These are phyloP conservation scores for Globisporangium parvum DNA, from an alignment of 352 stramenopile genomes.

Conservation along the genomic window DNA sequence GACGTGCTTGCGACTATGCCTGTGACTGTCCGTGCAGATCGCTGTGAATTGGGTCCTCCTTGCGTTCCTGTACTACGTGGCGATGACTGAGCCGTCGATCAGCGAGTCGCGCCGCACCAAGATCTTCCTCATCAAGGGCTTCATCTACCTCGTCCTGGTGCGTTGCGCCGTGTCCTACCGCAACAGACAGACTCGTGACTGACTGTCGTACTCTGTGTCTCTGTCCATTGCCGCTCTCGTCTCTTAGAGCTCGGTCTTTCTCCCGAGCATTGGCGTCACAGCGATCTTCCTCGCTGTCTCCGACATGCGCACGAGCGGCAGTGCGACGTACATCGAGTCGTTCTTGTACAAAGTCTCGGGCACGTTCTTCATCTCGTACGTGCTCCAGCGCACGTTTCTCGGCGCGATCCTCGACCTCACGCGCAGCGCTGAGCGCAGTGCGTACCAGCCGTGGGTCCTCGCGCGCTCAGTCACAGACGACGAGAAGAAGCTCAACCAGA, in stretches of 20 bases:
- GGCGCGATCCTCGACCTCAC: slow-evolving; percentile 69
- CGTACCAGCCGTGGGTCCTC: slow-evolving; percentile 63
- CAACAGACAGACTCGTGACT: too few relatives aligned
- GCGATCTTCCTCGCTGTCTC: slow-evolving; percentile 69
- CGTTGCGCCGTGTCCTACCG: slow-evolving; percentile 11
- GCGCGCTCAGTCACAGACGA: slow-evolving; percentile 51
- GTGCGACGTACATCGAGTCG: slow-evolving; percentile 60
- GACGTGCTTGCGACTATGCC: background rate
- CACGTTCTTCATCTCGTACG: slow-evolving; percentile 86
- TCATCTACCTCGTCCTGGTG: slow-evolving; percentile 72
- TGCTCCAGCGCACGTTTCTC: slow-evolving; percentile 76
- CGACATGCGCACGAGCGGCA: slow-evolving; percentile 41
- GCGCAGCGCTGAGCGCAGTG: slow-evolving; percentile 53
- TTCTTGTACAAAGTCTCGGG: slow-evolving; percentile 81
- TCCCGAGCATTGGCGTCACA: slow-evolving; percentile 74
- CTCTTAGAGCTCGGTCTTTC: slow-evolving; percentile 62
- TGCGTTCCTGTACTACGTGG: slow-evolving; percentile 59
- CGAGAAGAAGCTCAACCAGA: slow-evolving; percentile 39
- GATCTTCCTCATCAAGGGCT: slow-evolving; percentile 73
- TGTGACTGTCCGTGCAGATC: slow-evolving; percentile 38
- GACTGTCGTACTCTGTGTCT: too few relatives aligned
- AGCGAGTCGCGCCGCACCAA: slow-evolving; percentile 59
- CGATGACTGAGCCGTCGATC: slow-evolving; percentile 59
- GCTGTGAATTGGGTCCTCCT: slow-evolving; percentile 69
- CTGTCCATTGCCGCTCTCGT: background rate